Base-by-base conservation (phyloP, 805 yeast species). In the Kazachstania africana region DNA sequence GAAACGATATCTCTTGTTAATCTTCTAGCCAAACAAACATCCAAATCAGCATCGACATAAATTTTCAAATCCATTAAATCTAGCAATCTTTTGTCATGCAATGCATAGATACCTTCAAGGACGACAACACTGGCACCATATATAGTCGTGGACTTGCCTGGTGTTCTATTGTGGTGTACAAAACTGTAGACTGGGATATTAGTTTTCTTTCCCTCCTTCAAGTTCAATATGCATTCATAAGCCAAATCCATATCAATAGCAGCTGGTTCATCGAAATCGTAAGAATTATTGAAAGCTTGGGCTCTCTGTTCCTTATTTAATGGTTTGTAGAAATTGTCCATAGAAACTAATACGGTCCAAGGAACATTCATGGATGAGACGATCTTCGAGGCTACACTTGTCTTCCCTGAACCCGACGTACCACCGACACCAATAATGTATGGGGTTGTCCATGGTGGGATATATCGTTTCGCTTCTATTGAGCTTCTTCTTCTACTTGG, bases 71-170 rank as follows among this genome's bases (percentile, higher is more conserved):
- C 94, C 78, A 87, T 79, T 47, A 85, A 48, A 9, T 70, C 78
- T 33, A 78, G 57, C 12, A 91, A 56, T 26, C 85, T 66, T 28
- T 66, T 65, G 50, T 79, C 84, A 38, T 77, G 74, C 27, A 91
- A 56, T 0, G 95, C 84, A 50, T 81, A 83, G 3, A 91, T 75
- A 2, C 98, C 98, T 55, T 91, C 98, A 24, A 91, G 61, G 5
- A 91, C 78, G 32, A 91, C 80, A 14, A 91, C 94, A 51, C 85
- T 85, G 12, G 96, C 95, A 2, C 96, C 97, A 48, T 85, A 87
- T 13, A 91, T 73, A 3, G 87, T 75, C 29, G 77, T 62, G n/a
- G 66, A 65, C 47, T 78, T 74, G 25, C 65, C 70, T 1, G 88
- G 74, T 6, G 74, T 70, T 43, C 77, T 54, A 28, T 61, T 59